Base-by-base conservation (phyloP, 1,284 basidiomycete species). In the Gomphus sp. region DNA sequence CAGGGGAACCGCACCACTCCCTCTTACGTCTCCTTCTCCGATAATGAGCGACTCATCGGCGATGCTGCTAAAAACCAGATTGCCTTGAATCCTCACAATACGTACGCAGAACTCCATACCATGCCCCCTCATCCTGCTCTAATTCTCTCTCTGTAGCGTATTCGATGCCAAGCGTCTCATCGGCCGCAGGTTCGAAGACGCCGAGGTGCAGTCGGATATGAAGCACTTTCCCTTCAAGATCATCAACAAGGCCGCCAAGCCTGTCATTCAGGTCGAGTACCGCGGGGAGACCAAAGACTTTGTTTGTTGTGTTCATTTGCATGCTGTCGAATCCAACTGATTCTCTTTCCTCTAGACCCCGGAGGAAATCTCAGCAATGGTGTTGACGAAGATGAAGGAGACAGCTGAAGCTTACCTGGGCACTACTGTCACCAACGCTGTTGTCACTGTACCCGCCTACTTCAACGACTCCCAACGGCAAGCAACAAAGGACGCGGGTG, bases 391-490 rank as follows among this genome's bases (percentile, higher is more conserved):
- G 82, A 98, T 98, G 96, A 94, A 92, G 81, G 96, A 98, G 80
- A 93, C 86, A 60, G 95, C 95, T 52, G 96, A 98, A 80, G 91
- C 95, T 31, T 98, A 98, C 78, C 87, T 99, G 66, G 96, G 95
- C 63, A 76, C 74, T 58, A 83, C 79, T 64, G 80, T 96, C 71
- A 85, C 74, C 70, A 91, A 95, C 70, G 96, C 96, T 63, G 93
- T 97, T 67, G 87, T 97, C 70, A 94, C 91, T 62, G 93, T 96
- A 63, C 94, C 93, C 52, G 93, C 94, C 58, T 97, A 98, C 82
- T 98, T 98, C 84, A 96, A 96, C 74, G 93, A 96, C 77, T 94
- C 93, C 11, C 93, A 96, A 73, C 89, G 93, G 70, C 93, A 95
- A 72, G 93, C 93, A 22, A 96, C 93, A 67, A 96, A 96, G 80